Evolutionary conservation across 495 filamentous ascomycete species (phyloP).

Genomic region (Xylaria telfairii): DNA sequence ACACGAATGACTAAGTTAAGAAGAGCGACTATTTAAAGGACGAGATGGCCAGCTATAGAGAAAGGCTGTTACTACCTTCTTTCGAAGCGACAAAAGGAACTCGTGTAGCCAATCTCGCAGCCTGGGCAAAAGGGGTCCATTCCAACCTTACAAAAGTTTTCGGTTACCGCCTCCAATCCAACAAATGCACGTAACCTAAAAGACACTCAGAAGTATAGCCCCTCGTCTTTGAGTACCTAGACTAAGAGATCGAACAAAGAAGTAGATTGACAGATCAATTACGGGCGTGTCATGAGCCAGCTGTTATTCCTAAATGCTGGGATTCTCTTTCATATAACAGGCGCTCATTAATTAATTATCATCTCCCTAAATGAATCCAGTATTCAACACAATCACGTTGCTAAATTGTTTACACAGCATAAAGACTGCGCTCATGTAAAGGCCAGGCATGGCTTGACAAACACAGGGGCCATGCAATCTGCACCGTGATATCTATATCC

Average conservation of each 20-base stretch:
- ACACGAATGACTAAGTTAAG: background rate
- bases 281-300: background rate
- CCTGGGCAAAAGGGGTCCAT: background rate
- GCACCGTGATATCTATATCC: background rate
- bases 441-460: background rate
- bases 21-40: background rate
- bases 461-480: background rate
- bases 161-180: background rate
- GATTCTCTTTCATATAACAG: background rate
- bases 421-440: background rate
- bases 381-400: background rate
- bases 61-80: background rate
- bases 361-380: background rate
- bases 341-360: background rate
- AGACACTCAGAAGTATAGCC: background rate
- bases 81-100: background rate
- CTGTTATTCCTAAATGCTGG: background rate
- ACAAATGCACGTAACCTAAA: background rate
- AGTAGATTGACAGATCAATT: background rate
- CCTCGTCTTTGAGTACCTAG: background rate
- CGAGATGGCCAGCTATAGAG: background rate
- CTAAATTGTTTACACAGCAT: background rate
- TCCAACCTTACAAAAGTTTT: background rate
- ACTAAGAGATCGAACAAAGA: background rate
- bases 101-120: background rate